A percentile compares a stretch with the other conserved stretches of the same genome.
Evolutionary conservation across 768 basidiomycete species (phyloP).

Genomic region (Brasilioporus rufonigricans): DNA sequence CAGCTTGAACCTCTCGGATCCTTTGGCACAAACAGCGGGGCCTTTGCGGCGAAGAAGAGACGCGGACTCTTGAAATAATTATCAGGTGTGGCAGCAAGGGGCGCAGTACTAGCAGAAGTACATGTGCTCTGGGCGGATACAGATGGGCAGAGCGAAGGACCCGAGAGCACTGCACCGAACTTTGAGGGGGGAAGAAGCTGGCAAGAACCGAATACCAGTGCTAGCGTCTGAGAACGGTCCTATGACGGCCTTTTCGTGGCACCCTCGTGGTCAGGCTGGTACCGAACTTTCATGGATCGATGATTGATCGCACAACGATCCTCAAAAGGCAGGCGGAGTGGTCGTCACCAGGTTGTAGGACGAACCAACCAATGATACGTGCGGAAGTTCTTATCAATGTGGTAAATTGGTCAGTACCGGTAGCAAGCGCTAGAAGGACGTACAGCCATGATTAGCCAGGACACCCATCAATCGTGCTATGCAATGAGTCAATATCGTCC

Average conservation of each 20-base stretch:
- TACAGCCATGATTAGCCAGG: constrained; percentile 7
- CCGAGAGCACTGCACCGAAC: constrained; percentile 17
- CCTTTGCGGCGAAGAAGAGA: constrained; percentile 11
- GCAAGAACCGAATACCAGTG: constrained; percentile 4
- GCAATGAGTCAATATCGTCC: neutral
- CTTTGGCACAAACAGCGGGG: constrained; percentile 7
- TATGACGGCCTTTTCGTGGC: constrained; percentile 8
- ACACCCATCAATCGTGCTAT: constrained; percentile 8
- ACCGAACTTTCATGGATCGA: constrained; percentile 6
- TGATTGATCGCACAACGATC: constrained; percentile 9
- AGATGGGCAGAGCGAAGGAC: constrained; percentile 1
- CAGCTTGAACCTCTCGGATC: constrained; percentile 1
- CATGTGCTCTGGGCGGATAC: neutral
- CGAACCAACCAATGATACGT: neutral
- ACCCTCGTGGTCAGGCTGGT: constrained; percentile 14
- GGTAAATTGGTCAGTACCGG: neutral
- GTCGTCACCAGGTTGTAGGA: neutral
- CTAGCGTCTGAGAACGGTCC: neutral
- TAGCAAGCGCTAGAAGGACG: neutral
- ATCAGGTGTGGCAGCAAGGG: neutral
- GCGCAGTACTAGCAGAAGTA: constrained; percentile 4
- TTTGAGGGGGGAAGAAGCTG: constrained; percentile 8
- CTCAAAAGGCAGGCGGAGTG: neutral
- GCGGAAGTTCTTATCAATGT: neutral
- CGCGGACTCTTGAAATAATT: constrained; percentile 2